These are phyloP conservation scores for Saturnispora bothae DNA, from an alignment of 805 yeast species.

Conservation along the genomic window DNA sequence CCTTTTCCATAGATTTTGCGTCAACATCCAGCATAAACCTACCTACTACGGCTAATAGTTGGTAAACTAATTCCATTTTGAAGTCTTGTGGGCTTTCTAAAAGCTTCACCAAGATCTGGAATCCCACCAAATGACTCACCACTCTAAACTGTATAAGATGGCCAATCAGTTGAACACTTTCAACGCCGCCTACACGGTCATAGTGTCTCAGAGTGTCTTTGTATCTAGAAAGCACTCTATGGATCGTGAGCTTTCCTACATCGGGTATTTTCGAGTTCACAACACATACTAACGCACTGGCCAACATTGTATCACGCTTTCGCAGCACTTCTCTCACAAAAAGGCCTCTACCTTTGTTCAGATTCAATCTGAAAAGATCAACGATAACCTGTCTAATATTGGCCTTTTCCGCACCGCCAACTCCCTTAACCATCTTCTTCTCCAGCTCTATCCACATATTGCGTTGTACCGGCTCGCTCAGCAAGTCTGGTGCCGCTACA, in stretches of 20 bases:
- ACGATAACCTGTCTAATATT: slow-evolving; percentile 41
- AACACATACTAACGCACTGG: slow-evolving; percentile 42
- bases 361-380: slow-evolving; percentile 45
- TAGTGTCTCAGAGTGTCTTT: slow-evolving; percentile 39
- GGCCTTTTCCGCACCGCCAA: slow-evolving; percentile 34
- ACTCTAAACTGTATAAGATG: slow-evolving; percentile 57
- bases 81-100: slow-evolving; percentile 38
- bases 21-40: slow-evolving; percentile 33
- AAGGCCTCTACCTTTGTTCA: slow-evolving; percentile 52
- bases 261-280: slow-evolving; percentile 60
- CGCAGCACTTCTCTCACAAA: slow-evolving; percentile 48
- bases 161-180: slow-evolving; percentile 42
- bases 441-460: slow-evolving; percentile 47
- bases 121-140: slow-evolving; percentile 38
- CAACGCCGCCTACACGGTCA: slow-evolving; percentile 34
- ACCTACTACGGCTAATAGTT: slow-evolving; percentile 44
- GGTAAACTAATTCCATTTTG: slow-evolving; percentile 44
- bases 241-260: slow-evolving; percentile 47
- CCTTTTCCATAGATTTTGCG: slow-evolving; percentile 26
- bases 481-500: slow-evolving; percentile 9
- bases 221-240: slow-evolving; percentile 49
- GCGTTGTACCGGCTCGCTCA: slow-evolving; percentile 35
- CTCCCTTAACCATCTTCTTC: slow-evolving; percentile 35
- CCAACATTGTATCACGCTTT: slow-evolving; percentile 41
- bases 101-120: slow-evolving; percentile 43